Conservation (phyloP, 257 asterid species). For the Solanum megistacrolobum region DNA sequence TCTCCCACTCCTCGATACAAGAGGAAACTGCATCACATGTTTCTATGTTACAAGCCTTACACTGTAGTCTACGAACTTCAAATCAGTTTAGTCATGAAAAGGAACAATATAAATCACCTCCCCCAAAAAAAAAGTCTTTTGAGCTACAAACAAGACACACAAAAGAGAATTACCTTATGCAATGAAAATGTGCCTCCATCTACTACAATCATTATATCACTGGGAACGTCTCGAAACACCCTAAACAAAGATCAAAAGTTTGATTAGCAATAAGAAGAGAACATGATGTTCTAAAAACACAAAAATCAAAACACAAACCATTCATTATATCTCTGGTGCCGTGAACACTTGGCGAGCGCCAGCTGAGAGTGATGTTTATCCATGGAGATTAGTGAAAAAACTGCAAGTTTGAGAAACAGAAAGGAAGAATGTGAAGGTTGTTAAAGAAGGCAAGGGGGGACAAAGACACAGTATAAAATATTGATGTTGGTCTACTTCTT, state of each 20-base stretch:
- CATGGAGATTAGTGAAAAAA: slow-evolving; percentile 32
- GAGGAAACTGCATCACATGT: slow-evolving; percentile 64
- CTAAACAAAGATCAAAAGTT: slow-evolving; percentile 24
- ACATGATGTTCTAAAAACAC: neutral
- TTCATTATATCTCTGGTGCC: slow-evolving; percentile 53
- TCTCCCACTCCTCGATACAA: slow-evolving; percentile 88
- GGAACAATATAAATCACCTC: neutral
- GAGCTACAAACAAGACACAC: neutral
- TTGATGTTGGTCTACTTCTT: slow-evolving; percentile 24
- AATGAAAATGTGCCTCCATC: slow-evolving; percentile 64
- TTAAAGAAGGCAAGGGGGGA: slow-evolving; percentile 31
- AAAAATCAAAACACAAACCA: neutral
- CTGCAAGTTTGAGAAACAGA: slow-evolving; percentile 19
- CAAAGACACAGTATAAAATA: slow-evolving; percentile 20
- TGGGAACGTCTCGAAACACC: slow-evolving; percentile 92
- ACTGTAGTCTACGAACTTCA: neutral
- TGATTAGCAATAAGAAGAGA: slow-evolving; percentile 1
- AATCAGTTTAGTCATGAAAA: neutral
- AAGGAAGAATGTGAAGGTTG: slow-evolving; percentile 21
- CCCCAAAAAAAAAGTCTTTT: neutral
- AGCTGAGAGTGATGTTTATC: slow-evolving; percentile 50
- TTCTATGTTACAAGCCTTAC: neutral
- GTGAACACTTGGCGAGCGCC: slow-evolving; percentile 47
- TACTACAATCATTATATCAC: slow-evolving; percentile 79
- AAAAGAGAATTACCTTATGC: slow-evolving; percentile 57